Evolutionary conservation across 306 rosid genomes (phyloP).

Genomic region (Quillaja saponaria): DNA sequence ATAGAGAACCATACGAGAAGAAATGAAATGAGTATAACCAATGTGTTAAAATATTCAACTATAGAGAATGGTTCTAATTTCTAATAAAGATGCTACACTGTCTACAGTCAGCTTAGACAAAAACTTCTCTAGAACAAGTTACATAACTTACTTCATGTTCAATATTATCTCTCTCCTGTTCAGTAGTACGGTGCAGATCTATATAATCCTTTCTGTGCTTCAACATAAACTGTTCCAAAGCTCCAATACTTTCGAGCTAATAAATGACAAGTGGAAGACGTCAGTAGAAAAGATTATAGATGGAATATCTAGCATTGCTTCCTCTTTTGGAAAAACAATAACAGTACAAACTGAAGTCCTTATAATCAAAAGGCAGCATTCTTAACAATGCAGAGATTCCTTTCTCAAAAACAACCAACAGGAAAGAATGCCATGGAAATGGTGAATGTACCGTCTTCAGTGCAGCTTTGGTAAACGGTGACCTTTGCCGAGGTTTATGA

Average conservation of each 20-base stretch:
- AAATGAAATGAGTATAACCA: not conserved
- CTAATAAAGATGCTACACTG: conserved; percentile 8
- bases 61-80: conserved; percentile 26
- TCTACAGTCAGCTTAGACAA: conserved; percentile 22
- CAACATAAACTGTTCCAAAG: conserved; percentile 72
- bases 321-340: conserved; percentile 16
- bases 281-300: not conserved
- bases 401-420: not conserved
- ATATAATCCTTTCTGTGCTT: conserved; percentile 91
- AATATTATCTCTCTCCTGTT: conserved; percentile 92
- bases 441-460: conserved; percentile 65
- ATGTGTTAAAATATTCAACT: conserved; percentile 17
- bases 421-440: conserved; percentile 7
- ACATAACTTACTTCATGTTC: conserved; percentile 82
- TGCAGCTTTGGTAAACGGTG: conserved; percentile 74
- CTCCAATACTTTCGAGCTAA: conserved; percentile 83
- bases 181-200: conserved; percentile 89
- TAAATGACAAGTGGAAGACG: conserved; percentile 22
- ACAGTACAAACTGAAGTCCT: not conserved
- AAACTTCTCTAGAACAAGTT: conserved; percentile 17
- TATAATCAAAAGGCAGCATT: not conserved
- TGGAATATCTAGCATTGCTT: conserved; percentile 5
- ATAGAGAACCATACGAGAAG: not conserved
- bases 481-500: conserved; percentile 75
- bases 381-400: not conserved